Conservation (phyloP, 345 rosid genomes). For the thale cress (Arabidopsis thaliana) region DNA sequence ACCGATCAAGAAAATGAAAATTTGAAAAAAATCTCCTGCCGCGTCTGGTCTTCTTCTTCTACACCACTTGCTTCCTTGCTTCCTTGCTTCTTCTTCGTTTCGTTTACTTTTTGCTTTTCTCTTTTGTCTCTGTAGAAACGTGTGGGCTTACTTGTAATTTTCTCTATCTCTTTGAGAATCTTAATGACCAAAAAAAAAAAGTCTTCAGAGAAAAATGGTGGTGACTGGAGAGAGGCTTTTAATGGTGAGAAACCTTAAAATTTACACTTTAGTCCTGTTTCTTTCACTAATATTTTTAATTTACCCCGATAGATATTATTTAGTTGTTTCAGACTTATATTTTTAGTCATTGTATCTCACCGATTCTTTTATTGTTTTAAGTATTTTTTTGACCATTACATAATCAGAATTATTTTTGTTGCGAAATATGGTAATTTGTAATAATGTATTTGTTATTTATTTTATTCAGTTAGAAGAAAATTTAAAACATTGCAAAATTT, state of each 20-base stretch:
- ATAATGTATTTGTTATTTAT: too few relatives aligned
- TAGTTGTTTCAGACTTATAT: too few relatives aligned
- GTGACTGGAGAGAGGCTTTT: constrained; percentile 15
- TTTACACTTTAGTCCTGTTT: too few relatives aligned
- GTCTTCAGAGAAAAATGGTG: constrained; percentile 11
- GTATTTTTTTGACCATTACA: too few relatives aligned
- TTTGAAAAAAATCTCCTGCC: background rate
- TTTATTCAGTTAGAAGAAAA: too few relatives aligned
- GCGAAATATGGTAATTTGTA: too few relatives aligned
- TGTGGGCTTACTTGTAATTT: constrained; percentile 33
- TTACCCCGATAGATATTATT: too few relatives aligned
- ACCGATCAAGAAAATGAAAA: constrained; percentile 1
- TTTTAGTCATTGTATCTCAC: too few relatives aligned
- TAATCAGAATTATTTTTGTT: too few relatives aligned
- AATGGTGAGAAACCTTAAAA: background rate
- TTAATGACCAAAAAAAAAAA: background rate
- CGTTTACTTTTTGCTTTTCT: constrained; percentile 38
- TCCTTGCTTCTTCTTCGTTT: constrained; percentile 5
- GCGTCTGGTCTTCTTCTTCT: background rate
- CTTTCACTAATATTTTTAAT: too few relatives aligned
- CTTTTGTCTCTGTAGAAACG: constrained; percentile 18
- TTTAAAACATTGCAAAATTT: background rate
- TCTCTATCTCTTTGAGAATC: constrained; percentile 21
- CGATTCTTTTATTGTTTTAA: too few relatives aligned
- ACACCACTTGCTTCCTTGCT: constrained; percentile 34